Percentiles rank a stretch among this genome's conserved stretches.
phyloP scores from a whole-genome alignment of 2,329 filamentous ascomycete species.

The Diaporthe citriasiana region DNA sequence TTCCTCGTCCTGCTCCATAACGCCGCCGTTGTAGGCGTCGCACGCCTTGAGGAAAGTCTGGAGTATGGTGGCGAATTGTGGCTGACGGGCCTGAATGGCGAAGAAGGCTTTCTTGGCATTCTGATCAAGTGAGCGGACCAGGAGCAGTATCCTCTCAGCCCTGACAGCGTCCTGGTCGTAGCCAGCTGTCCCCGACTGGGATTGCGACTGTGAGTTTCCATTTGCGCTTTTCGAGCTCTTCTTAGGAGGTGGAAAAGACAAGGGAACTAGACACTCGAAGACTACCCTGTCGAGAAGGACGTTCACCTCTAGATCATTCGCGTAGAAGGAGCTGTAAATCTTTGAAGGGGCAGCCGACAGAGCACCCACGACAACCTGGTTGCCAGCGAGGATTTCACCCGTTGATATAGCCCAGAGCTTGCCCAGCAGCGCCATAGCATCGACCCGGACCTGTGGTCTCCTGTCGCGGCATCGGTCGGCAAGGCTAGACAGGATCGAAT shows the following conservation, averaged over 20 bases:
- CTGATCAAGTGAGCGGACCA: slow-evolving; percentile 83
- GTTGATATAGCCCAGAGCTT: slow-evolving; percentile 95
- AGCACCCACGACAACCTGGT: slow-evolving; percentile 81
- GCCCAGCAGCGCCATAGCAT: slow-evolving; percentile 87
- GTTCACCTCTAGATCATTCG: slow-evolving; percentile 90
- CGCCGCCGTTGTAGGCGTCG: slow-evolving; percentile 90
- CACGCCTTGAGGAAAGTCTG: slow-evolving; percentile 85
- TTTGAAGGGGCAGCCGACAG: slow-evolving; percentile 86
- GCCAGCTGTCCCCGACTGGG: slow-evolving; percentile 55
- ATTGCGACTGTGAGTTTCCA: slow-evolving; percentile 56
- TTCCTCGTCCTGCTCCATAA: slow-evolving; percentile 79
- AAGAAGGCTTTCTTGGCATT: slow-evolving; percentile 91
- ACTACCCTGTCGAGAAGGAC: slow-evolving; percentile 86
- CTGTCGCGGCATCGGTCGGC: slow-evolving; percentile 92
- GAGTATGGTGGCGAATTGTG: slow-evolving; percentile 79
- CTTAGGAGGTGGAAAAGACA: slow-evolving; percentile 84
- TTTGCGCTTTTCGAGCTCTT: slow-evolving; percentile 74
- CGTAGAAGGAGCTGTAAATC: slow-evolving; percentile 90
- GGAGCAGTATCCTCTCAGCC: slow-evolving; percentile 84
- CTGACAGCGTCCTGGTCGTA: slow-evolving; percentile 82
- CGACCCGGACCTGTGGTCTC: slow-evolving; percentile 83
- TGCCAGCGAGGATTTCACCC: slow-evolving; percentile 86
- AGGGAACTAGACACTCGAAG: slow-evolving; percentile 89
- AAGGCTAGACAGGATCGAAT: slow-evolving; percentile 84
- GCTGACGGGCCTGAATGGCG: slow-evolving; percentile 84